These are phyloP conservation scores for Schizochytrium sp. DNA, from an alignment of 108 stramenopile species.

Conservation along the genomic window DNA sequence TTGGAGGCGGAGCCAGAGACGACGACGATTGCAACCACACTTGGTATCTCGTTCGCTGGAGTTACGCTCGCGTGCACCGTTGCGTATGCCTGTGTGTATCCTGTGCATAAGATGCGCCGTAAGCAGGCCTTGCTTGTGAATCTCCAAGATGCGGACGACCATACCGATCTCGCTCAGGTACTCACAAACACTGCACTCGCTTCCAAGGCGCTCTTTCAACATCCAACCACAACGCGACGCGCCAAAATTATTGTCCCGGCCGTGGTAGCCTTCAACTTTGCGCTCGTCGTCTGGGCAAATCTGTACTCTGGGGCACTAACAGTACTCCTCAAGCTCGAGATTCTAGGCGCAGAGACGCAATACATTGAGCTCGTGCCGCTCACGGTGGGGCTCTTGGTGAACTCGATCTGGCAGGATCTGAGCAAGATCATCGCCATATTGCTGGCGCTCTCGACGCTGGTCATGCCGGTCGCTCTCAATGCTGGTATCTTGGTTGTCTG, in stretches of 20 bases:
- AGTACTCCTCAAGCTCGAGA: not conserved
- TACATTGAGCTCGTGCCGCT: not conserved
- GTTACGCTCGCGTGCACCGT: not conserved
- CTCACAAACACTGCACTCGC: not conserved
- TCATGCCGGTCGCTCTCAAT: not conserved
- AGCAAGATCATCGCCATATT: not conserved
- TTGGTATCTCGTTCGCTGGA: not conserved
- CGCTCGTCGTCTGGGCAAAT: not conserved
- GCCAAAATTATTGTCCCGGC: not conserved
- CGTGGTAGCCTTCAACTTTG: not conserved
- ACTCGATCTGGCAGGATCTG: not conserved
- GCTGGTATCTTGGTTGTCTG: not conserved
- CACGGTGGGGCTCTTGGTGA: not conserved
- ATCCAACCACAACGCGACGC: not conserved
- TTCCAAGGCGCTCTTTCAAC: not conserved
- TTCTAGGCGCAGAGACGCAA: not conserved
- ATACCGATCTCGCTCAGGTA: not conserved
- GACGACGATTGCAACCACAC: not conserved
- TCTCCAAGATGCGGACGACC: not conserved
- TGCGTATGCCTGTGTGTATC: not conserved
- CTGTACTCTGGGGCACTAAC: not conserved
- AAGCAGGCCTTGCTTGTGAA: not conserved
- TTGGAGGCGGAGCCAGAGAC: not conserved
- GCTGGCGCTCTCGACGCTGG: not conserved
- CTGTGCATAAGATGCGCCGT: not conserved